phyloP scores from a whole-genome alignment of 768 basidiomycete genomes.

The Leccinellum albellum region DNA sequence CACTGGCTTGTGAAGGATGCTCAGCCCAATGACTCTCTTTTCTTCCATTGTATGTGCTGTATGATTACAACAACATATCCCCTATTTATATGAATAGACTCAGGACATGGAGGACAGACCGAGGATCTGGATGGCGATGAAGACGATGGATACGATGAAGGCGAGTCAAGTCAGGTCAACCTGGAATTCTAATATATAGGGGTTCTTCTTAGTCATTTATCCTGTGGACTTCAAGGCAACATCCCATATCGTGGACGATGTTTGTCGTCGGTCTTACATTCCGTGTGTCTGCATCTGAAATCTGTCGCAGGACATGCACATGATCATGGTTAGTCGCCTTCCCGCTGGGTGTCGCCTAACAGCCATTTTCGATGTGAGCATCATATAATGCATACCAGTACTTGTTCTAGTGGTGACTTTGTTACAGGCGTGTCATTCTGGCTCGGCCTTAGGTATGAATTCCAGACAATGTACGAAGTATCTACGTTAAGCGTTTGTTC shows the following conservation, averaged over 20 bases:
- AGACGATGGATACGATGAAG: constrained; percentile 81
- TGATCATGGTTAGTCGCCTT: constrained; percentile 73
- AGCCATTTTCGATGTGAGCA: constrained; percentile 72
- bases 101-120: constrained; percentile 92
- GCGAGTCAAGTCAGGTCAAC: constrained; percentile 25
- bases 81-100: constrained; percentile 45
- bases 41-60: constrained; percentile 73
- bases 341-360: constrained; percentile 89
- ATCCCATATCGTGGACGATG: constrained; percentile 88
- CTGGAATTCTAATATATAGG: neutral
- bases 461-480: neutral
- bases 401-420: neutral
- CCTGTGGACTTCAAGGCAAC: constrained; percentile 66
- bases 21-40: constrained; percentile 76
- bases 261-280: constrained; percentile 34
- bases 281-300: constrained; percentile 1
- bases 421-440: constrained; percentile 81
- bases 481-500: neutral
- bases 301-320: constrained; percentile 58
- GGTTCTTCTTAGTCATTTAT: constrained; percentile 62
- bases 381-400: neutral
- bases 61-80: neutral
- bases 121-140: constrained; percentile 82
- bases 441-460: constrained; percentile 69
- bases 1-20: constrained; percentile 25